phyloP scores from a whole-genome alignment of 352 stramenopile genomes.

The Pythium vanterpoolii region DNA sequence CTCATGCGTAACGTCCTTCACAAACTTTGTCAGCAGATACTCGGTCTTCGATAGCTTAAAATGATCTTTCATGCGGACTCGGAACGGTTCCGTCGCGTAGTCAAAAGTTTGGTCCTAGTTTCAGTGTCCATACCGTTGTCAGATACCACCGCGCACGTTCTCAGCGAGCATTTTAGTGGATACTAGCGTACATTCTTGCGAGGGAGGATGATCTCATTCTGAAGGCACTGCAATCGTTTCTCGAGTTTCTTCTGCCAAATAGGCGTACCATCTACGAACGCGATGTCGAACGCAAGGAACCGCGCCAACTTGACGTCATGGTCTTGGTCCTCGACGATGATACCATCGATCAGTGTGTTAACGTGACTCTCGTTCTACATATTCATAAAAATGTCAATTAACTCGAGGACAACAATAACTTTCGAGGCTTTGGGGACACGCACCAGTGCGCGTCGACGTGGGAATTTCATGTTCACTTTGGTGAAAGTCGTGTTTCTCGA shows the following conservation, averaged over 20 bases:
- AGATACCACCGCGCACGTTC: not conserved
- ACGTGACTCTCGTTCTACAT: constrained; percentile 57
- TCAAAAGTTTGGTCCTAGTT: constrained; percentile 70
- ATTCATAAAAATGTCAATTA: constrained; percentile 2
- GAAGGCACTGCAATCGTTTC: constrained; percentile 82
- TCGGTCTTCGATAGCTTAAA: constrained; percentile 85
- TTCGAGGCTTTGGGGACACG: not conserved
- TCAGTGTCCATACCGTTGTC: not conserved
- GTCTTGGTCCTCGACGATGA: constrained; percentile 86
- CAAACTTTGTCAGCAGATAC: constrained; percentile 83
- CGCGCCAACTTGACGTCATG: constrained; percentile 68
- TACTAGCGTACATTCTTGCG: constrained; percentile 67
- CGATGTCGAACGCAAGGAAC: constrained; percentile 81
- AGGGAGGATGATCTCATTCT: constrained; percentile 87
- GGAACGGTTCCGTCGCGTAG: constrained; percentile 79
- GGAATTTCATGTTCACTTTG: constrained; percentile 88
- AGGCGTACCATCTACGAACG: constrained; percentile 72
- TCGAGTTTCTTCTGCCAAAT: constrained; percentile 88
- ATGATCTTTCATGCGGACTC: constrained; percentile 88
- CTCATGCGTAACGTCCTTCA: constrained; percentile 83
- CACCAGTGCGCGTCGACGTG: constrained; percentile 65
- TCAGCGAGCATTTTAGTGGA: not conserved
- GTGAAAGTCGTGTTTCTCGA: constrained; percentile 83
- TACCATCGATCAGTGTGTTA: constrained; percentile 83
- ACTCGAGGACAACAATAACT: not conserved